Evolutionary conservation across 2,329 filamentous ascomycete genomes (phyloP), one percentile per base, ranked within the genome.

Genomic region (Aspergillus candidus): DNA sequence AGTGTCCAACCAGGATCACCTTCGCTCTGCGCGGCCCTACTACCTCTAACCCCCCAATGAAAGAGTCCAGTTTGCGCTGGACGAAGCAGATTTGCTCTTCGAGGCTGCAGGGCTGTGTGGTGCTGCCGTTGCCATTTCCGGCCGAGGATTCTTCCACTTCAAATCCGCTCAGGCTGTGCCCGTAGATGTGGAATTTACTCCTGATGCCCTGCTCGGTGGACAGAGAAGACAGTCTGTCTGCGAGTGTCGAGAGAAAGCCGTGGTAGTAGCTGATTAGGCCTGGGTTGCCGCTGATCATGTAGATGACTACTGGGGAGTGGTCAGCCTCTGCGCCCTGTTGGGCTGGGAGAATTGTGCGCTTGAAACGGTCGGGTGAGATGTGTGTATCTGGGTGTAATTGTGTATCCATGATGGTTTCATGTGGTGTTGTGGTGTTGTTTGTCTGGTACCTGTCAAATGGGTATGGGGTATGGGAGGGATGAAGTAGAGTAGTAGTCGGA

Each of bases 1-100:
- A 88, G 63, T 90, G 86, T 4, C 84, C 86, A 39, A 85, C 76
- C 12, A 90, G 67, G 6, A 88, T 72, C 13, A 88, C 76, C 39
- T 67, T 66, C 4, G 62, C 52, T 35, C 29, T 17, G 17, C 29
- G n/a, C 4, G 13, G 5, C 35, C 6, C 12, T 22, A n/a, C 11
- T 41, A n/a, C 11, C 37, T n/a, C 37, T 31, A 39, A 5, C 6
- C n/a, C 35, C 30, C 27, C 8, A 4, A 74, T 63, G 10, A 74
- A 52, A 1, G 62, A 48, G 12, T 67, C 59, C 2, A 80, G 51
- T 17, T 67, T 66, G 3, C 56, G 53, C 40, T 74, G 70, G 4
- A 73, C 66, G 45, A 72, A 68, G 6, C 67, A 52, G 30, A 80
- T 77, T 53, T 80, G 75, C 18, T 74, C 69, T 48, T 71, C 62